Evolutionary conservation across 1,139 yeast species (phyloP).

Genomic region (Tardiomyces blankii): DNA sequence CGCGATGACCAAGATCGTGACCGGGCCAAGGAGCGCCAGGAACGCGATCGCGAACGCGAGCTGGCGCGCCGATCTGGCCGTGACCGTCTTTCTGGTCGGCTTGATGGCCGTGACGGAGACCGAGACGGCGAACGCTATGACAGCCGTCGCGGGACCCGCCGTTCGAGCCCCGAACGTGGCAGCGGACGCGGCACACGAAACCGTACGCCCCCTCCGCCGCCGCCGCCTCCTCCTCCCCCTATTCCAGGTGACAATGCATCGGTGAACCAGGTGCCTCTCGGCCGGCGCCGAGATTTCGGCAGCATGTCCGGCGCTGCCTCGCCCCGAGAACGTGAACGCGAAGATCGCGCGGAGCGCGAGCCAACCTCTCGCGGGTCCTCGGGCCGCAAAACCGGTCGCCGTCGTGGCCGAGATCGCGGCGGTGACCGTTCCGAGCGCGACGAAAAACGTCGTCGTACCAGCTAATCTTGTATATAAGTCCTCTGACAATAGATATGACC

Average conservation of each 20-base stretch:
- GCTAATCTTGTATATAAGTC: no score
- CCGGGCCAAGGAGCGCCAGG: conserved; percentile 7
- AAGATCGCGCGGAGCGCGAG: not conserved
- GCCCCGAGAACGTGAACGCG: not conserved
- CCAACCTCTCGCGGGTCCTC: no score
- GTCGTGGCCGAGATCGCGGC: not conserved
- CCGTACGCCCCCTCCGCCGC: conserved; percentile 4
- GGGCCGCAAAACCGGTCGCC: not conserved
- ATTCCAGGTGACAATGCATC: not conserved
- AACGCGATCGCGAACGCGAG: conserved; percentile 4
- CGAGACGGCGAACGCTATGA: conserved; percentile 4
- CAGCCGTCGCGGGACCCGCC: conserved; percentile 5
- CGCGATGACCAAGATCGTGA: conserved; percentile 8
- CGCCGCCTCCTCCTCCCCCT: conserved; percentile 1
- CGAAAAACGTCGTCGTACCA: not conserved
- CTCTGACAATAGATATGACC: no score
- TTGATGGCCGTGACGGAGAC: conserved; percentile 3
- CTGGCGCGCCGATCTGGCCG: conserved; percentile 6
- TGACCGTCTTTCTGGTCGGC: conserved; percentile 4
- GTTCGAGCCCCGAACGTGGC: conserved; percentile 1
- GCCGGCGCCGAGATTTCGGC: not conserved
- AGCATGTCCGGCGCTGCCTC: not conserved
- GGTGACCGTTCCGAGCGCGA: not conserved
- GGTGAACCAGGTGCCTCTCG: conserved; percentile 1
- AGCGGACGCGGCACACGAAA: not conserved